Evolutionary conservation across 495 filamentous ascomycete species (phyloP), one percentile per base, ranked within the genome.

Genomic region (Talaromyces stipitatus): DNA sequence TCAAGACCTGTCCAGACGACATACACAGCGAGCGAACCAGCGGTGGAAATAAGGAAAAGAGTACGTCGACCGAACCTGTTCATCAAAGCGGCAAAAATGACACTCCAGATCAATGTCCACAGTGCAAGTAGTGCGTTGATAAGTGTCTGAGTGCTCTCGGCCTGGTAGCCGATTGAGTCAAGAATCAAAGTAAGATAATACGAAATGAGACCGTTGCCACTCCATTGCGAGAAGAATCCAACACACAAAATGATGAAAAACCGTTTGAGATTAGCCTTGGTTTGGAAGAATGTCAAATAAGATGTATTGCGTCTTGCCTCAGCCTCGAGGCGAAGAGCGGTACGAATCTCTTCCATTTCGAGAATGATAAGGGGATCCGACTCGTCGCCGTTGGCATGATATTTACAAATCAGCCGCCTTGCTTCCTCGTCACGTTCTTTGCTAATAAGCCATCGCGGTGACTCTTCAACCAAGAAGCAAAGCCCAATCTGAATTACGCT

Each of bases 51-150:
- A 3, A 85, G 61, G 72, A 85, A 86, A 27, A 81, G 67, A 29
- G 74, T 66, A 20, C 83, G 75, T 9, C 83, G 81, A 30, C 83
- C 82, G 51, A 81, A 63, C 57, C 69, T 72, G 64, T 87, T 82
- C 54, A 82, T 73, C 0, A 81, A 67, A 54, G 76, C 62, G 22
- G 83, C 79, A 64, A 79, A 80, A 57, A 69, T 69, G 22, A 76
- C 55, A 30, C 78, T 78, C 61, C 81, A 85, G 59, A 81, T 81
- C 16, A 89, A 83, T 29, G 78, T 80, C 50, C 86, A 75, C 18
- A 79, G 76, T 29, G 83, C 80, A 60, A 87, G 82, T 43, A 84
- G 72, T 51, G 76, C 79, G 62, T 84, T 84, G 65, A 83, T 75
- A 54, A 86, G 75, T 41, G 82, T 71, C 55, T 83, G 77, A 3